Evolutionary conservation across 257 asterid genomes (phyloP).

Genomic region (Solanum phureja): DNA sequence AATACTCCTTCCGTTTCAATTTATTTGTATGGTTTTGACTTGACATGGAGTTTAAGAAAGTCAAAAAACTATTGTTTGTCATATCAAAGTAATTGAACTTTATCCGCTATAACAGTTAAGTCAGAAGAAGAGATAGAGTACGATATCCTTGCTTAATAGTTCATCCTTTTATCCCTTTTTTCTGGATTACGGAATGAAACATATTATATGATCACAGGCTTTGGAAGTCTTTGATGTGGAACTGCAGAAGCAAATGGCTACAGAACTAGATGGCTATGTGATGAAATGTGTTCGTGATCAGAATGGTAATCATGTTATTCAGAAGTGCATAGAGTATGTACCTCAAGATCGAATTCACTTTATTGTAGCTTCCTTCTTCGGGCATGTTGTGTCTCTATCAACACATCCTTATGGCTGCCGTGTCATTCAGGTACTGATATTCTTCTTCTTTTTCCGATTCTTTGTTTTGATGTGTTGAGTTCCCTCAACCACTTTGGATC

Average conservation of each 20-base stretch:
- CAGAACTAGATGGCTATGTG: slow-evolving; percentile 77
- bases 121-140: not conserved
- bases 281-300: slow-evolving; percentile 85
- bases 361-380: slow-evolving; percentile 56
- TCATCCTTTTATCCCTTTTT: not conserved
- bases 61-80: not conserved
- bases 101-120: not conserved
- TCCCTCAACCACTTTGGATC: not conserved
- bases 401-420: slow-evolving; percentile 91
- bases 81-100: not conserved
- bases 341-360: slow-evolving; percentile 62
- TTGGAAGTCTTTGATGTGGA: slow-evolving; percentile 78
- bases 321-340: slow-evolving; percentile 76
- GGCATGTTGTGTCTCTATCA: slow-evolving; percentile 69
- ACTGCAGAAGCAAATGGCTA: slow-evolving; percentile 56
- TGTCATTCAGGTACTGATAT: slow-evolving; percentile 68
- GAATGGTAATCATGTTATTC: slow-evolving; percentile 90
- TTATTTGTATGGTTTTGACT: too few relatives aligned
- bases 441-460: not conserved
- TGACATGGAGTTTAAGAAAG: too few relatives aligned
- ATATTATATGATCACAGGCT: slow-evolving; percentile 37
- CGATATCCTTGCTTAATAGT: not conserved
- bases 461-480: not conserved
- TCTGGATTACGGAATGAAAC: not conserved
- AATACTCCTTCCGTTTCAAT: too few relatives aligned